These are phyloP conservation scores for Purpureocillium lavendulum DNA, from an alignment of 2,329 filamentous ascomycete genomes.

Conservation along the genomic window DNA sequence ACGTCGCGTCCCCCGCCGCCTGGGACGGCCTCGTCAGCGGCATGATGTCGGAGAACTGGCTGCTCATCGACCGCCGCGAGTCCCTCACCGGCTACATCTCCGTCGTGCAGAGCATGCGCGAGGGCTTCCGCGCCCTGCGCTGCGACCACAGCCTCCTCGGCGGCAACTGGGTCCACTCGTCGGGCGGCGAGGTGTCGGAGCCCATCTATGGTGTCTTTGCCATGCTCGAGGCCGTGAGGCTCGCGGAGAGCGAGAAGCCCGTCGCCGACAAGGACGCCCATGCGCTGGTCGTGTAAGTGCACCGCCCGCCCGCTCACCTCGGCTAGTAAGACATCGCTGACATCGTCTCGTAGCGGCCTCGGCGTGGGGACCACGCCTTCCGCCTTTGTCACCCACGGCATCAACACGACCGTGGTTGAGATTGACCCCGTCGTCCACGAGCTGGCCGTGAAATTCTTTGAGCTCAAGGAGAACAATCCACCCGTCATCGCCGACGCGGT, in stretches of 20 bases:
- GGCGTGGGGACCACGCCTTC: constrained; percentile 89
- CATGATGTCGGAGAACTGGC: constrained; percentile 58
- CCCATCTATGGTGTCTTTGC: constrained; percentile 95
- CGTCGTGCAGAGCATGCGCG: constrained; percentile 66
- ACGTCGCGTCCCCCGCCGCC: constrained; percentile 55
- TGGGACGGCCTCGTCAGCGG: constrained; percentile 57
- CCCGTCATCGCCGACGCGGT: constrained; percentile 79
- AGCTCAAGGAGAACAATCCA: constrained; percentile 66
- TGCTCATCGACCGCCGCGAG: constrained; percentile 72
- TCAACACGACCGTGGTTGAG: constrained; percentile 90
- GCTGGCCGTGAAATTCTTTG: constrained; percentile 77
- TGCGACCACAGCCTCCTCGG: constrained; percentile 93
- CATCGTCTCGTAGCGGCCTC: constrained; percentile 52
- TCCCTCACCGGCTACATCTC: constrained; percentile 89
- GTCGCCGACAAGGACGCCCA: constrained; percentile 58
- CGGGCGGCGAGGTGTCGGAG: constrained; percentile 56
- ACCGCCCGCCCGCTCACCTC: neutral
- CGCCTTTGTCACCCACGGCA: constrained; percentile 77
- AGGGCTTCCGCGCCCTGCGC: constrained; percentile 72
- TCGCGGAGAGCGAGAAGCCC: constrained; percentile 54
- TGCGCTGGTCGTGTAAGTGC: constrained; percentile 73
- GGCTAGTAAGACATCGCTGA: too few relatives aligned
- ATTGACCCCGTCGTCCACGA: constrained; percentile 85
- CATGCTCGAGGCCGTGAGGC: constrained; percentile 83
- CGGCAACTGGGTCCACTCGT: constrained; percentile 70